Conservation (phyloP, 495 filamentous ascomycete species). For the Oidiodendron maius region DNA sequence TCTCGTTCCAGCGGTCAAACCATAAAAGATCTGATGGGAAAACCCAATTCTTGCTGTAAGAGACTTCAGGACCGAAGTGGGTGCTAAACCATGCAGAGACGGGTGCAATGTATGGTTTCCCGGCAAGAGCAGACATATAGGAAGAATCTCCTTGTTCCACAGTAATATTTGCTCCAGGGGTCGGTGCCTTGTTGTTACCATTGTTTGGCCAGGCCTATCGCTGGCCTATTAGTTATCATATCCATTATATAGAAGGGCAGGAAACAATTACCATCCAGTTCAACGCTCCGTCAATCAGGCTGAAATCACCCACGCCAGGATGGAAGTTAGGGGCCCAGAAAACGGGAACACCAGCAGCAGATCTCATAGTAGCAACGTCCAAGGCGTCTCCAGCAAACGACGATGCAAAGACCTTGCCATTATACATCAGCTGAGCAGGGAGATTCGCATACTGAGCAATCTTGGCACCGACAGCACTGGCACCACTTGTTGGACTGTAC, state of each 20-base stretch:
- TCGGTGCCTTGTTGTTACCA: conserved; percentile 49
- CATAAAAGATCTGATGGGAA: conserved; percentile 51
- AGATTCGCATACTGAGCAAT: conserved; percentile 39
- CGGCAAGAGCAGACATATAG: conserved; percentile 41
- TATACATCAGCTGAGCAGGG: conserved; percentile 48
- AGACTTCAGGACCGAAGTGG: conserved; percentile 29
- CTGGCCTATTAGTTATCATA: background rate
- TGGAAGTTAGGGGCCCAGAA: conserved; percentile 54
- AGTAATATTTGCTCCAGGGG: conserved; percentile 31
- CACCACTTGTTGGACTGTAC: conserved; percentile 34
- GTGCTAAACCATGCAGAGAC: conserved; percentile 40
- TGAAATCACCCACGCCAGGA: conserved; percentile 26
- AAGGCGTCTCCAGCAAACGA: conserved; percentile 49
- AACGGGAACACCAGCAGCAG: conserved; percentile 38
- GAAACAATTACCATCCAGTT: conserved; percentile 44
- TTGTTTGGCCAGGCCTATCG: conserved; percentile 47
- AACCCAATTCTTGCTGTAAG: conserved; percentile 55
- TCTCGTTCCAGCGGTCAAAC: conserved; percentile 30
- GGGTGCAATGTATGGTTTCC: conserved; percentile 47
- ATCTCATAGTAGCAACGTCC: conserved; percentile 36
- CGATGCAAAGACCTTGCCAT: conserved; percentile 49
- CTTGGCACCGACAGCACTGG: conserved; percentile 37
- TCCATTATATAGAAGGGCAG: background rate
- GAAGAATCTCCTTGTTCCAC: conserved; percentile 40
- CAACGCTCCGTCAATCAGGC: conserved; percentile 42